phyloP scores from a whole-genome alignment of 2,329 filamentous ascomycete species.

The Coniochaeta sp. region DNA sequence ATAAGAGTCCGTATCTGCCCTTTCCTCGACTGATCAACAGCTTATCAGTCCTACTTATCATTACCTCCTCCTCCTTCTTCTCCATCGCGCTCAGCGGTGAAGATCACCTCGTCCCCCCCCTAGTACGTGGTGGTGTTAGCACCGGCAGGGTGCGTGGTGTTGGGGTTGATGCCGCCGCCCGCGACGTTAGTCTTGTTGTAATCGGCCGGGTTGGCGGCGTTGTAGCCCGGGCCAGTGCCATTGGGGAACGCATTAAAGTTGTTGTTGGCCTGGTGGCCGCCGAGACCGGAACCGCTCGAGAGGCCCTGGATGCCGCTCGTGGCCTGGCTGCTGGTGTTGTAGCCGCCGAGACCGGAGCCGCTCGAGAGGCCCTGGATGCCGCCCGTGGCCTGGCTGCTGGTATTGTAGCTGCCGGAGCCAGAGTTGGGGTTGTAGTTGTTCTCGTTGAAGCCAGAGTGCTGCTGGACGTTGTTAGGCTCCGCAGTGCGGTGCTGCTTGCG shows the following conservation, averaged over 20 bases:
- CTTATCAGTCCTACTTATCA: neutral
- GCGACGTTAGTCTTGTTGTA: neutral
- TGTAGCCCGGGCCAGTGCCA: neutral
- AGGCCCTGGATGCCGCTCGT: neutral
- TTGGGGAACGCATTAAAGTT: neutral
- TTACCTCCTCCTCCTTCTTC: neutral
- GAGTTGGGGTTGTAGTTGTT: neutral
- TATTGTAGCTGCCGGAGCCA: neutral
- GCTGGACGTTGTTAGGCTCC: constrained; percentile 3
- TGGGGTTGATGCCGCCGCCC: neutral
- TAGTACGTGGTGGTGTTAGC: neutral
- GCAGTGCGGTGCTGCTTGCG: constrained; percentile 33
- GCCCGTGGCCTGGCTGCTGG: neutral
- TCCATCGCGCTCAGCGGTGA: neutral
- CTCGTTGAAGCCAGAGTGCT: constrained; percentile 2
- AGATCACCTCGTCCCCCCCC: constrained; percentile 2
- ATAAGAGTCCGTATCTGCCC: constrained; percentile 1
- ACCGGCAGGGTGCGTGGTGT: neutral
- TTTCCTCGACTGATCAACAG: neutral
- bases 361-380: too few species aligned
- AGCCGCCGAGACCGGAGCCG: neutral
- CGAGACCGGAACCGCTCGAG: neutral
- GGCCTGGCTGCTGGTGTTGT: neutral
- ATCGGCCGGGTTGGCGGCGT: neutral
- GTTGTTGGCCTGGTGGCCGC: neutral